phyloP scores from a whole-genome alignment of 2,329 filamentous ascomycete genomes.

The Alternaria rosae region DNA sequence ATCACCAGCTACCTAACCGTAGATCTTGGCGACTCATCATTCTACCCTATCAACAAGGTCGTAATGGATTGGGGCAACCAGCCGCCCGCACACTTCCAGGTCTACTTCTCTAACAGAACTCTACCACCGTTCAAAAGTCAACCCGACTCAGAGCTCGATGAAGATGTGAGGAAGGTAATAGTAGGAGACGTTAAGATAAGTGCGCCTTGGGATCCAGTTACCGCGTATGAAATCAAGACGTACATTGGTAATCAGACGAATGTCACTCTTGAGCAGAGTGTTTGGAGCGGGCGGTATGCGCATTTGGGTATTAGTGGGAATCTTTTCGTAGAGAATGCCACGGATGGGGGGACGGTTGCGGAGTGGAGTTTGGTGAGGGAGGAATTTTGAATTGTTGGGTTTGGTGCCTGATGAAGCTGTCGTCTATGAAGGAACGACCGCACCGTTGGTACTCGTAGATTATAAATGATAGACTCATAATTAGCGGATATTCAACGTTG shows the following conservation, averaged over 20 bases:
- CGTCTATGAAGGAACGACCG: not conserved
- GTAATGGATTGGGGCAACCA: slow-evolving; percentile 67
- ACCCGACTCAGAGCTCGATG: not conserved
- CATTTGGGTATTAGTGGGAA: slow-evolving; percentile 60
- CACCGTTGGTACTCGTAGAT: not conserved
- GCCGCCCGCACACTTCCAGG: slow-evolving; percentile 62
- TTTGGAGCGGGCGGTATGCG: slow-evolving; percentile 56
- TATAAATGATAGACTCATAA: not conserved
- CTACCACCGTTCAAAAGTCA: slow-evolving; percentile 29
- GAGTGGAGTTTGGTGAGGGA: slow-evolving; percentile 57
- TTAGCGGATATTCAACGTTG: not conserved
- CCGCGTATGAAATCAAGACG: slow-evolving; percentile 47
- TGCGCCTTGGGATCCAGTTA: slow-evolving; percentile 50
- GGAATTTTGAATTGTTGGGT: not conserved
- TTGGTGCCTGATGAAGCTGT: not conserved
- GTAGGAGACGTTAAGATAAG: slow-evolving; percentile 49
- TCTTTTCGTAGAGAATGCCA: slow-evolving; percentile 43
- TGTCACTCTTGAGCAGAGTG: slow-evolving; percentile 47
- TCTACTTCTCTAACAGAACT: slow-evolving; percentile 63
- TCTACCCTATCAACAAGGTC: slow-evolving; percentile 57
- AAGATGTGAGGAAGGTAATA: slow-evolving; percentile 27
- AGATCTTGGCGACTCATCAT: slow-evolving; percentile 51
- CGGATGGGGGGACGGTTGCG: slow-evolving; percentile 60
- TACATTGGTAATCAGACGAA: slow-evolving; percentile 57
- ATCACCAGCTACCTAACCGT: slow-evolving; percentile 64